Conservation (phyloP, 495 filamentous ascomycete genomes). For the Cenococcum geophilum region DNA sequence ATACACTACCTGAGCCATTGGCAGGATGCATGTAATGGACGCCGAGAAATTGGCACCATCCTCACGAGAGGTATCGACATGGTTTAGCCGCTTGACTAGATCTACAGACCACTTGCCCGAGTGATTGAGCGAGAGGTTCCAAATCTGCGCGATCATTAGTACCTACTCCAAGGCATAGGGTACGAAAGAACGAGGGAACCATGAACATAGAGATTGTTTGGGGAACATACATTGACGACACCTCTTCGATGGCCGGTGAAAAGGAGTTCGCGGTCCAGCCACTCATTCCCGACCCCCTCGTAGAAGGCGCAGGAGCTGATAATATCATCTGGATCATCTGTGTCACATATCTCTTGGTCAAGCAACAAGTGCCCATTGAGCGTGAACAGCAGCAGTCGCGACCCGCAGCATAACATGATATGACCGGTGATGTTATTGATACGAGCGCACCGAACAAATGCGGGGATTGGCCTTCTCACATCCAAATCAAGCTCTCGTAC, state of each 20-base stretch:
- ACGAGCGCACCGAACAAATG: constrained; percentile 58
- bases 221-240: constrained; percentile 58
- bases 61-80: constrained; percentile 67
- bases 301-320: constrained; percentile 85
- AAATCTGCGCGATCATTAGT: constrained; percentile 39
- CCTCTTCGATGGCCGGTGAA: constrained; percentile 85
- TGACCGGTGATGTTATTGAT: constrained; percentile 88
- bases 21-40: constrained; percentile 81
- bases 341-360: constrained; percentile 67
- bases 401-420: constrained; percentile 74
- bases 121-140: constrained; percentile 47
- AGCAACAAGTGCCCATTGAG: constrained; percentile 80
- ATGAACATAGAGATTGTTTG: constrained; percentile 12
- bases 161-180: background rate
- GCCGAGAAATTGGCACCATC: constrained; percentile 68
- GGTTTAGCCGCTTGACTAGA: constrained; percentile 72
- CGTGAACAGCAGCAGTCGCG: constrained; percentile 70
- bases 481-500: constrained; percentile 63
- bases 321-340: constrained; percentile 54
- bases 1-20: constrained; percentile 78
- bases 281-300: constrained; percentile 86
- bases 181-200: constrained; percentile 43
- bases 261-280: constrained; percentile 77
- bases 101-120: constrained; percentile 53
- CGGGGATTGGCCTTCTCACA: constrained; percentile 22